Evolutionary conservation across 495 filamentous ascomycete species (phyloP).

Genomic region (Aspergillus cristatus): DNA sequence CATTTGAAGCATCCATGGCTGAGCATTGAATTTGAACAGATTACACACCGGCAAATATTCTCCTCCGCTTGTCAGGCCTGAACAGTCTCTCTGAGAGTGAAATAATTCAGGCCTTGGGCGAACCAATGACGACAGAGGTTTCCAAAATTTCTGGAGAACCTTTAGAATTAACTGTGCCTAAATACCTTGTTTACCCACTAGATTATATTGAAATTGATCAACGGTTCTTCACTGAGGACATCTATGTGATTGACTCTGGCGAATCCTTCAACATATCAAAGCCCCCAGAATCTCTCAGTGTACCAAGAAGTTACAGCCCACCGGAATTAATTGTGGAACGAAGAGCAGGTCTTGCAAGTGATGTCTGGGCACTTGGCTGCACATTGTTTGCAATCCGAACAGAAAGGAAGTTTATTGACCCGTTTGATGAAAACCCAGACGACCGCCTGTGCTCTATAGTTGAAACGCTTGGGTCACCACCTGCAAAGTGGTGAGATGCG

Average conservation of each 20-base stretch:
- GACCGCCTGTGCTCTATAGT: background rate
- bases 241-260: background rate
- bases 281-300: background rate
- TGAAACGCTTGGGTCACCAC: background rate
- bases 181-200: background rate
- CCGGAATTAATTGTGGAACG: background rate
- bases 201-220: background rate
- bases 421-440: background rate
- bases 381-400: background rate
- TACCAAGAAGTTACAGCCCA: background rate
- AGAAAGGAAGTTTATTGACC: background rate
- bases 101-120: background rate
- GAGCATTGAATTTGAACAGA: background rate
- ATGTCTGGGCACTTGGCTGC: background rate
- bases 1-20: background rate
- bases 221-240: background rate
- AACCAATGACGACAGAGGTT: background rate
- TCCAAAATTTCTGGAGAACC: background rate
- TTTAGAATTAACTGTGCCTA: background rate
- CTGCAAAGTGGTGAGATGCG: background rate
- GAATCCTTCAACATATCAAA: background rate
- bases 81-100: background rate
- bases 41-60: background rate
- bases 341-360: background rate
- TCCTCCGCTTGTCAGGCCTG: background rate